A percentile compares a stretch with the other conserved stretches of the same genome.
These are phyloP conservation scores for Apostasia shenzhenica DNA, from an alignment of 106 monocot genomes.

Conservation along the genomic window DNA sequence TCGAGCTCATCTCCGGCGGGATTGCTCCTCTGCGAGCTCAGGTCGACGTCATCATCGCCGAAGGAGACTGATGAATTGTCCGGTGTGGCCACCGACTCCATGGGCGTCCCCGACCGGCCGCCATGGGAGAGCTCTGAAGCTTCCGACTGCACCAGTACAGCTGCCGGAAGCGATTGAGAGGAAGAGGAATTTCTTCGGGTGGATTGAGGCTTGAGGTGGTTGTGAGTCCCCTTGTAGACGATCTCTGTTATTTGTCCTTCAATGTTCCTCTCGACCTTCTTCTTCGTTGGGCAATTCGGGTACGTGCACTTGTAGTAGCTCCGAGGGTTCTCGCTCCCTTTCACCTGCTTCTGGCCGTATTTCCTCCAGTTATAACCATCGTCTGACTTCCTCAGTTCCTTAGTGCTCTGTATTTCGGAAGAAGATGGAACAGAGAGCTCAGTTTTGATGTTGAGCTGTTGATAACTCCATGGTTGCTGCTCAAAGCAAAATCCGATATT, in stretches of 20 bases:
- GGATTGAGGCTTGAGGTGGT: conserved; percentile 56
- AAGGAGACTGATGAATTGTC: conserved; percentile 59
- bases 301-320: conserved; percentile 67
- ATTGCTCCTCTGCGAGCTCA: conserved; percentile 19
- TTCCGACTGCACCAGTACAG: conserved; percentile 14
- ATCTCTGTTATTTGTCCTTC: conserved; percentile 60
- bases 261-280: conserved; percentile 49
- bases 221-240: conserved; percentile 49
- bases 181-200: conserved; percentile 37
- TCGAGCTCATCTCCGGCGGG: conserved; percentile 17
- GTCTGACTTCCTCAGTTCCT: conserved; percentile 24
- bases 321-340: conserved; percentile 64
- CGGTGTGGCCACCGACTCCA: conserved; percentile 21
- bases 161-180: conserved; percentile 5
- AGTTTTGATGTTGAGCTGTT: conserved; percentile 6
- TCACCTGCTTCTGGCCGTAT: conserved; percentile 63
- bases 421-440: conserved; percentile 1
- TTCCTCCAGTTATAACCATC: conserved; percentile 77
- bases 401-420: background rate
- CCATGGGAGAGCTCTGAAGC: conserved; percentile 22
- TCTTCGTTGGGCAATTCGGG: conserved; percentile 50
- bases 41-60: conserved; percentile 40
- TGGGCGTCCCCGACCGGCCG: background rate
- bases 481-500: background rate
- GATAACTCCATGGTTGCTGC: conserved; percentile 17